Evolutionary conservation across 148 eudicot species (phyloP).

Genomic region (Heliosperma pusillum): DNA sequence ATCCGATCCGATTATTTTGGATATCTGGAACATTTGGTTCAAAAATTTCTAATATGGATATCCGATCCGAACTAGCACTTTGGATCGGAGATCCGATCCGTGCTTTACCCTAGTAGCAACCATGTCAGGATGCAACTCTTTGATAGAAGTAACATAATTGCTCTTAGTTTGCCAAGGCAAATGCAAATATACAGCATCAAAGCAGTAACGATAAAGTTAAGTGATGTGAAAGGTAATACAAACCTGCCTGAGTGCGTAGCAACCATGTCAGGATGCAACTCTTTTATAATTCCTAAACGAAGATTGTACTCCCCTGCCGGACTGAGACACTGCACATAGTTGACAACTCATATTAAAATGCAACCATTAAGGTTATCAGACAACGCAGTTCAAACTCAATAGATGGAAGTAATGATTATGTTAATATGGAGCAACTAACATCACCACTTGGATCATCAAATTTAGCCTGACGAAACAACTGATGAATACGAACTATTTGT

Average conservation of each 20-base stretch:
- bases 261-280: constrained; percentile 99
- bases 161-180: not conserved
- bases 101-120: no score
- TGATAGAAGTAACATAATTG: not conserved
- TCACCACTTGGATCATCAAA: constrained; percentile 98
- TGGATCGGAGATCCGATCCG: no score
- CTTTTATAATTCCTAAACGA: constrained; percentile 95
- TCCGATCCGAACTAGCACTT: no score
- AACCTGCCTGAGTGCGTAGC: constrained; percentile 99
- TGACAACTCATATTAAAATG: constrained; percentile 13
- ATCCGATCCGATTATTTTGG: no score
- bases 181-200: not conserved
- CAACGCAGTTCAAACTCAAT: not conserved
- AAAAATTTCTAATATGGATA: no score
- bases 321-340: constrained; percentile 79
- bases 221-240: constrained; percentile 15
- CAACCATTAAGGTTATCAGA: constrained; percentile 9
- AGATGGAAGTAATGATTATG: not conserved
- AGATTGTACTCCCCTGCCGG: constrained; percentile 99
- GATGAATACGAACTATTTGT: constrained; percentile 95
- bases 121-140: no score
- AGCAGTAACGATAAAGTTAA: not conserved
- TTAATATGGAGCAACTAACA: constrained; percentile 44
- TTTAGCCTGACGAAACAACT: constrained; percentile 98
- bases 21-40: no score